These are phyloP conservation scores for Trichomonas gallinae DNA, from an alignment of 208 protist species.

Conservation along the genomic window DNA sequence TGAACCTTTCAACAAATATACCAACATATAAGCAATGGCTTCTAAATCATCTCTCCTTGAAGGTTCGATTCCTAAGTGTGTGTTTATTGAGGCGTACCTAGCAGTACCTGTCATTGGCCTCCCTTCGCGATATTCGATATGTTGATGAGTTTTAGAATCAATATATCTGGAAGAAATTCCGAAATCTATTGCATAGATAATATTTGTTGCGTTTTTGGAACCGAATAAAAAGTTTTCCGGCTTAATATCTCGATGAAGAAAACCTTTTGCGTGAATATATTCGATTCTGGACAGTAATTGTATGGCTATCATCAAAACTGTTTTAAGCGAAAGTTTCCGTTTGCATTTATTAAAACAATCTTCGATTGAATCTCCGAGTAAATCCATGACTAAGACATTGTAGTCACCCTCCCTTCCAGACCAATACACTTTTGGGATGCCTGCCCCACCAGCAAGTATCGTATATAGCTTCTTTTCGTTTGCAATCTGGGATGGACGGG, in stretches of 20 bases:
- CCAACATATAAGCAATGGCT: conserved; percentile 91
- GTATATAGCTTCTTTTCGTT: conserved; percentile 86
- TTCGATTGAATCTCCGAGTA: conserved; percentile 87
- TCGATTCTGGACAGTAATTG: conserved; percentile 83
- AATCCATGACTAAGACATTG: conserved; percentile 95
- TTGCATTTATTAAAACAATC: conserved; percentile 83
- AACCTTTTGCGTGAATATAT: conserved; percentile 8
- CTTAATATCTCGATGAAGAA: conserved; percentile 11
- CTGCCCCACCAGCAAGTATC: conserved; percentile 61
- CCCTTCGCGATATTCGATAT: conserved; percentile 84
- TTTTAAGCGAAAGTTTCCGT: conserved; percentile 84
- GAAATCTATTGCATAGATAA: conserved; percentile 35
- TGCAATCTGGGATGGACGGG: conserved; percentile 78
- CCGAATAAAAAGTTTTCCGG: conserved; percentile 70
- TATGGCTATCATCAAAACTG: conserved; percentile 86
- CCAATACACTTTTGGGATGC: conserved; percentile 82
- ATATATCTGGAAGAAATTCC: conserved; percentile 93
- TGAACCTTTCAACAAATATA: conserved; percentile 95
- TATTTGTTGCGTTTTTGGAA: conserved; percentile 56
- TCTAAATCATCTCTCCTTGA: conserved; percentile 57
- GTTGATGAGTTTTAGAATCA: conserved; percentile 85
- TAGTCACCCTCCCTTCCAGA: conserved; percentile 85
- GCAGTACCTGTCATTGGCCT: conserved; percentile 71
- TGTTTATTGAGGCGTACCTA: conserved; percentile 96
- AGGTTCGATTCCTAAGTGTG: conserved; percentile 95